Base-by-base conservation (phyloP, 352 stramenopile genomes). In the Phytophthora pini region DNA sequence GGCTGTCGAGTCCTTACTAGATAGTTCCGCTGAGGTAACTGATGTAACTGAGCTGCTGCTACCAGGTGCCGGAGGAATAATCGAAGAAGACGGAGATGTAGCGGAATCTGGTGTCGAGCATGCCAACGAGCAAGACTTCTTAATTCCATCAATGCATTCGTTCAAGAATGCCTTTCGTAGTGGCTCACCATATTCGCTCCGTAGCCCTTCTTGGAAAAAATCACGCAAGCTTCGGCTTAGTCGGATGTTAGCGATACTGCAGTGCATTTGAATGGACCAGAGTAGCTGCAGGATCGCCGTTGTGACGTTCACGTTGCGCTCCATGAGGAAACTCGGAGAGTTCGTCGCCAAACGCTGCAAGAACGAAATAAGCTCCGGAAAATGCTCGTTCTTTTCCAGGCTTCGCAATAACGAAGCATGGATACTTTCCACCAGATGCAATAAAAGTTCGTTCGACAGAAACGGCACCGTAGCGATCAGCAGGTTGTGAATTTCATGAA, bases 181-280 rank as follows among this genome's bases (percentile, higher is more conserved):
- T 10, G 68, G 74, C 40, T 94, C 86, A 4, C 84, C 84, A 61
- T 76, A 88, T 43, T 87, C 84, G 39, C 82, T 93, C 45, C 81
- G 80, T 32, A 94, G 55, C n/a, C 83, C 86, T 75, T 90, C 80
- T 63, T 90, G 81, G 36, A 95, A 93, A 48, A 95, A 93, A 54
- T 93, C 84, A 45, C 80, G 75, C 31, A 95, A 54, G 56, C 72
- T 90, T 56, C 78, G 75, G 47, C 81, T 92, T 36, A 92, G 60
- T 11, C 82, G 70, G 45, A 86, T 77, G 45, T 77, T 88, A n/a
- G 57, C 68, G 36, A 80, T 88, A 56, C 58, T 82, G 41, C 74
- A 89, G n/a, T 87, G 73, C 63, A 88, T 83, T 66, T 94, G 85
- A 57, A 96, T 93, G 3, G 85, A 89, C 88, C 88, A 96, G 24